phyloP scores from a whole-genome alignment of 1,284 basidiomycete species.

The Moesziomyces aphidis region DNA sequence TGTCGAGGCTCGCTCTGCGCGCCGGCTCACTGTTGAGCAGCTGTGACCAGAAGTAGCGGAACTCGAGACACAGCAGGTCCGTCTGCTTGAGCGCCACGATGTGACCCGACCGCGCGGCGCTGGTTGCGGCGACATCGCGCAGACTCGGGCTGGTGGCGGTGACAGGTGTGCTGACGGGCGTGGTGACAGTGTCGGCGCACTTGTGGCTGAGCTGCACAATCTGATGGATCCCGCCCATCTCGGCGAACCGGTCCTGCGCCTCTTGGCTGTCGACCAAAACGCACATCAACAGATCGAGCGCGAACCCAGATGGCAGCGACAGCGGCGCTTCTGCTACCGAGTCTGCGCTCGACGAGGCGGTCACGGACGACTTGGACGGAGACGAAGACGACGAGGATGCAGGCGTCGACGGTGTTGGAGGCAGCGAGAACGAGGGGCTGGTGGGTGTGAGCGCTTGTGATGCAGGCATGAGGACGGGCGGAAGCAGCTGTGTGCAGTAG shows the following conservation, averaged over 20 bases:
- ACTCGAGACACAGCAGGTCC: slow-evolving; percentile 46
- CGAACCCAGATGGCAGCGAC: slow-evolving; percentile 37
- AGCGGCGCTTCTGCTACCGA: slow-evolving; percentile 6
- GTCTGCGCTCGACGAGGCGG: neutral
- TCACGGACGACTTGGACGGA: neutral
- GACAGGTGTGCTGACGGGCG: slow-evolving; percentile 12
- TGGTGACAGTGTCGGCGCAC: slow-evolving; percentile 41
- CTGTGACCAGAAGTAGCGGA: slow-evolving; percentile 47
- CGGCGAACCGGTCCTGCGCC: slow-evolving; percentile 30
- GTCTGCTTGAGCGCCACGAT: slow-evolving; percentile 41
- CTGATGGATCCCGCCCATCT: slow-evolving; percentile 48
- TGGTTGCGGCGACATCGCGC: neutral
- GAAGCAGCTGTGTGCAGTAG: slow-evolving; percentile 38
- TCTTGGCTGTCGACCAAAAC: slow-evolving; percentile 34
- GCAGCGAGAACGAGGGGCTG: slow-evolving; percentile 3
- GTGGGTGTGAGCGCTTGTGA: slow-evolving; percentile 3
- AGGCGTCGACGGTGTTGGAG: slow-evolving; percentile 13
- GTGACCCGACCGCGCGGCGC: slow-evolving; percentile 1
- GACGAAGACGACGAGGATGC: neutral
- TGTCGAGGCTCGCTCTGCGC: slow-evolving; percentile 1
- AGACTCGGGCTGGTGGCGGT: slow-evolving; percentile 3
- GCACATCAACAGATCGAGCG: slow-evolving; percentile 48
- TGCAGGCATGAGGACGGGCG: slow-evolving; percentile 24
- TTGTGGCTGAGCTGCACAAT: slow-evolving; percentile 46
- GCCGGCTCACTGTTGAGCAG: slow-evolving; percentile 16